Base-by-base conservation (phyloP, 2,329 filamentous ascomycete genomes). In the Nemania serpens region DNA sequence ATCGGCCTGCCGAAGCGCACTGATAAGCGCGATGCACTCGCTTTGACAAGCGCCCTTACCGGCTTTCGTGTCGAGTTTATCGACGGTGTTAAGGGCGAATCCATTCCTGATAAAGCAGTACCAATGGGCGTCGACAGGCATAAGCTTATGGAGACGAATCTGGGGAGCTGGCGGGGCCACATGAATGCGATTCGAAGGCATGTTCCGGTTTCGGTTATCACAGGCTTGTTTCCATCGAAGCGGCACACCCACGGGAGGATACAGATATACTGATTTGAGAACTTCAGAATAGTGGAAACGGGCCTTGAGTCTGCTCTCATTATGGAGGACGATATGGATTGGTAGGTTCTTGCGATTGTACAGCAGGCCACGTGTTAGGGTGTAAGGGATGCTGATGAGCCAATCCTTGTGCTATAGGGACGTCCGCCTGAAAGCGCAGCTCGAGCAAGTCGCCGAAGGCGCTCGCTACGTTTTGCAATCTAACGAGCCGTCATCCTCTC, bases 1-100 rank as follows among this genome's bases (percentile, higher is more conserved):
- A 73, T 84, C 47, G 76, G 78, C 4, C 71, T 84, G 10, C 77
- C 79, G 4, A 75, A 78, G 42, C 75, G 82, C 36, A 78, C 75
- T 3, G 81, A 84, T 67, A 81, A 81, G 64, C 76, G 78, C 51
- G 82, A 84, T 73, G 77, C 76, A 2, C 70, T 84, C 17, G 70
- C 75, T 1, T 69, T 84, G 10, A 74, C 76, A 5, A 74, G 77
- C 41, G 71, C 76, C 0, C 58, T 81, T 36, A 76, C 76, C 0
- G 76, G 75, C 0, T 75, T 83, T 63, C 70, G 76, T 2, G 66
- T 81, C 0, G 75, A 81, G 6, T 82, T 75, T 67, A 65, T 81
- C 2, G 74, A 79, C 55, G 81, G 78, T 0, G 75, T 82, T 2
- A 70, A 68, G 15, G 77, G 78, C 1, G 72, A 76, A 7, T 70